Evolutionary conservation across 2,329 filamentous ascomycete genomes (phyloP), one percentile per base, ranked within the genome.

Genomic region (Aspergillus puulaauensis): DNA sequence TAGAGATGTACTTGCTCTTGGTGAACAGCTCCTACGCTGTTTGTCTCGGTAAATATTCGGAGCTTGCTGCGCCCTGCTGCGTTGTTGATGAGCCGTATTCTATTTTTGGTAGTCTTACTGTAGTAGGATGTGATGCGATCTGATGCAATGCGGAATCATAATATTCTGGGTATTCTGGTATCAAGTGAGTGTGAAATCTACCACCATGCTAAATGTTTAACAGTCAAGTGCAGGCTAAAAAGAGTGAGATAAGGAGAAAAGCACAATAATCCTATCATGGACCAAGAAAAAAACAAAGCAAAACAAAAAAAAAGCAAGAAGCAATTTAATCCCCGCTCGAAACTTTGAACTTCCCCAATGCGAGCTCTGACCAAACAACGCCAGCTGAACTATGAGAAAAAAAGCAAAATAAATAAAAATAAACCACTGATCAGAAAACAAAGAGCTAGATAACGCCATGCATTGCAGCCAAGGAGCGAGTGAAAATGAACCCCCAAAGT

Each of bases 401-500:
- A 52, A n/a, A 46, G 12, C 19, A 46, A 12, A 54, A 37, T 6
- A 52, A 52, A 19, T 3, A 24, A 51, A 40, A 56, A 48, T 19
- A 53, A 33, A 33, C 7, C 54, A 24, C 43, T 6, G 19, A 17
- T 43, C 23, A 48, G 4, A 9, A 4, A 31, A 11, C 27, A 31
- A 24, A 17, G 27, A 54, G 41, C 54, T 46, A 49, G 41, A 53
- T 12, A 33, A 43, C 33, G 40, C 52, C 37, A 52, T 48, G 53
- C 37, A 57, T 27, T 41, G 35, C 39, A 19, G 3, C 39, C 31
- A 24, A 35, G 35, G 35, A 37, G 15, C 7, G 35, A 37, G 15
- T 37, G 15, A 37, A 37, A 37, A 6, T 14, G 15, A 37, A 14
- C 15, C 4, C n/a, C 44, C 24, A 37, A 31, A 4, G 21, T 44